Conservation (phyloP, 2,329 filamentous ascomycete species). For the Exophiala viscosa region DNA sequence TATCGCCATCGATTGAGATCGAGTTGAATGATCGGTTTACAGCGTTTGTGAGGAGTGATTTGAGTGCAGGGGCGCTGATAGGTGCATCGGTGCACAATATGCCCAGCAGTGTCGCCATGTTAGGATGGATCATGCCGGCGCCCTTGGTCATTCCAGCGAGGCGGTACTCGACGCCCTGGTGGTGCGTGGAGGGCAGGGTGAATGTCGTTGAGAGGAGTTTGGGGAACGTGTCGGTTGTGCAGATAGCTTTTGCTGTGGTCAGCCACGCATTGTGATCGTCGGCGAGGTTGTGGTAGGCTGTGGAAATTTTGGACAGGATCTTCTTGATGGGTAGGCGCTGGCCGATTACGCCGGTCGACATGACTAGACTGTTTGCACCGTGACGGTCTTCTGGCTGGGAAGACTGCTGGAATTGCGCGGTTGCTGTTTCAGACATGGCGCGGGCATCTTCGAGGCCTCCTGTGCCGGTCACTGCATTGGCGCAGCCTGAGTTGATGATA, state of each 20-base stretch:
- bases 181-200: conserved; percentile 70
- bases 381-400: conserved; percentile 34
- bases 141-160: conserved; percentile 97
- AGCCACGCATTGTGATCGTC: conserved; percentile 83
- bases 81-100: conserved; percentile 90
- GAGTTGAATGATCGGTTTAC: conserved; percentile 88
- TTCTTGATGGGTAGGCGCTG: conserved; percentile 89
- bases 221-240: conserved; percentile 97
- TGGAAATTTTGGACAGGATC: conserved; percentile 77
- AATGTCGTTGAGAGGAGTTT: conserved; percentile 87
- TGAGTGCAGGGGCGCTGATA: conserved; percentile 64
- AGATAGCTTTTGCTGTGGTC: conserved; percentile 80
- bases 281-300: conserved; percentile 67
- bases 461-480: conserved; percentile 92
- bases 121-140: conserved; percentile 98
- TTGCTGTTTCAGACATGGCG: conserved; percentile 75
- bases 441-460: conserved; percentile 84
- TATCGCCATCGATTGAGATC: conserved; percentile 96
- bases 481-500: conserved; percentile 91
- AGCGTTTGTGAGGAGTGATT: conserved; percentile 66
- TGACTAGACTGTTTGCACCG: conserved; percentile 72
- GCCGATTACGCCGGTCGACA: conserved; percentile 98
- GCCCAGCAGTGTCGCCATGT: conserved; percentile 94
- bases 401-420: conserved; percentile 56
- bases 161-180: conserved; percentile 59